Evolutionary conservation across 305 asterid species (phyloP), one percentile per base, ranked within the genome.

Genomic region (Rubia balearica): DNA sequence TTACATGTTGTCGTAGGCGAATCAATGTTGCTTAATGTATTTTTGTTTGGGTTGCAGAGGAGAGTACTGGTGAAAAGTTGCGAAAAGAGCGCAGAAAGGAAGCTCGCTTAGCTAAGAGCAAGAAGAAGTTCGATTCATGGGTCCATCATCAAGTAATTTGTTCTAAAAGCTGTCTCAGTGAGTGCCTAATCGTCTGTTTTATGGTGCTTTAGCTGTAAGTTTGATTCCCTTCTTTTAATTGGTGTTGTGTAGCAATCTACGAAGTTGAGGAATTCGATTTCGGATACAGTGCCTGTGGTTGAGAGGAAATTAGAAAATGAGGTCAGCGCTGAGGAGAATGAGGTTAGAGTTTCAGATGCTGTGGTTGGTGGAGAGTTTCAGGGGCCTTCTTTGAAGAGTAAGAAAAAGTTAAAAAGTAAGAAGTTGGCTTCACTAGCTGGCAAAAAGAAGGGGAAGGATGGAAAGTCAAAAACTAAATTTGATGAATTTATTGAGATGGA

Each of bases 41-140:
- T 65, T 8, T 43, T 10, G 7, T 65, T n/a, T 42, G 33, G 69
- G 17, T 65, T 67, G 45, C 59, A 61, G 76, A 71, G 42, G 71
- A 45, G 10, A 71, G n/a, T 42, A 41, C 67, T 6, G 68, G 33
- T 27, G 76, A 27, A 5, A 85, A 77, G 70, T 80, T 82, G 51
- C 91, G 95, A 56, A 85, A 74, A 73, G 90, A 88, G 68, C 76
- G 75, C 55, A 72, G 96, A 70, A 92, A 86, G 75, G 92, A 87
- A 85, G 87, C 88, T 24, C 89, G 96, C 38, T 67, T 75, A 27
- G 80, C 70, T 24, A 82, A 82, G 79, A 85, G 78, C 68, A 81
- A 84, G 80, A 84, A 82, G 74, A 88, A 83, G 77, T 84, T 87
- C 67, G 85, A 85, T 72, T 86, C 89, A 22, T 84, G 95, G 95